Percentiles rank a stretch among this genome's conserved stretches.
phyloP scores from a whole-genome alignment of 2,329 filamentous ascomycete genomes.

The Periconia digitata region DNA sequence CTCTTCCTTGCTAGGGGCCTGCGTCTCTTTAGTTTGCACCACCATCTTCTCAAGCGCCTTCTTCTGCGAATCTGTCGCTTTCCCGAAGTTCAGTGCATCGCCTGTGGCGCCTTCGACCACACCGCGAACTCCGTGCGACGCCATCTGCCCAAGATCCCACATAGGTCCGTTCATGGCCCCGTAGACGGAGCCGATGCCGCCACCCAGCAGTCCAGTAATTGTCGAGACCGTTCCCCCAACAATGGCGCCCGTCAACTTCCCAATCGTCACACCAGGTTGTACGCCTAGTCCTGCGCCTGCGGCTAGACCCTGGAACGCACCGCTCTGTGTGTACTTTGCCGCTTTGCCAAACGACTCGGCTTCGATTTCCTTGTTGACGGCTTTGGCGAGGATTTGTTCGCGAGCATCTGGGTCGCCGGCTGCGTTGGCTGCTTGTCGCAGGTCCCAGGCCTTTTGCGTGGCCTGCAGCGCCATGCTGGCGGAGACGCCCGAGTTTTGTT shows the following conservation, averaged over 20 bases:
- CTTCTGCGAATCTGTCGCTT: constrained; percentile 36
- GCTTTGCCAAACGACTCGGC: constrained; percentile 46
- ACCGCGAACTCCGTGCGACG: constrained; percentile 35
- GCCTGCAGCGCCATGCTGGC: constrained; percentile 19
- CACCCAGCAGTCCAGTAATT: constrained; percentile 38
- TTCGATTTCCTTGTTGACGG: constrained; percentile 45
- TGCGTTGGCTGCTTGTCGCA: constrained; percentile 44
- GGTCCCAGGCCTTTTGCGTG: constrained; percentile 41
- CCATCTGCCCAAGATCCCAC: constrained; percentile 41
- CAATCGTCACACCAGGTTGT: constrained; percentile 37
- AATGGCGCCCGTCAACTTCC: constrained; percentile 38
- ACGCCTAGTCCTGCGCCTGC: constrained; percentile 43
- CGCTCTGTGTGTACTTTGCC: constrained; percentile 43
- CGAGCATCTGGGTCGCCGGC: constrained; percentile 42
- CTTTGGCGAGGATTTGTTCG: constrained; percentile 43
- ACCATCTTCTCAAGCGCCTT: constrained; percentile 43
- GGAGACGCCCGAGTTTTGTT: constrained; percentile 1
- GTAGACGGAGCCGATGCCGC: constrained; percentile 39
- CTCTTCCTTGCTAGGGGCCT: constrained; percentile 35
- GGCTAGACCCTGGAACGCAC: constrained; percentile 43
- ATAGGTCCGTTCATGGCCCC: constrained; percentile 40
- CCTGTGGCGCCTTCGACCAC: too few species aligned
- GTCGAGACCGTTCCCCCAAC: constrained; percentile 38
- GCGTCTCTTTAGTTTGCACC: constrained; percentile 37
- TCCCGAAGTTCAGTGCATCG: constrained; percentile 39